Evolutionary conservation across 164 flowering plant genomes (phyloP).

Genomic region (Umbilicus rupestris): DNA sequence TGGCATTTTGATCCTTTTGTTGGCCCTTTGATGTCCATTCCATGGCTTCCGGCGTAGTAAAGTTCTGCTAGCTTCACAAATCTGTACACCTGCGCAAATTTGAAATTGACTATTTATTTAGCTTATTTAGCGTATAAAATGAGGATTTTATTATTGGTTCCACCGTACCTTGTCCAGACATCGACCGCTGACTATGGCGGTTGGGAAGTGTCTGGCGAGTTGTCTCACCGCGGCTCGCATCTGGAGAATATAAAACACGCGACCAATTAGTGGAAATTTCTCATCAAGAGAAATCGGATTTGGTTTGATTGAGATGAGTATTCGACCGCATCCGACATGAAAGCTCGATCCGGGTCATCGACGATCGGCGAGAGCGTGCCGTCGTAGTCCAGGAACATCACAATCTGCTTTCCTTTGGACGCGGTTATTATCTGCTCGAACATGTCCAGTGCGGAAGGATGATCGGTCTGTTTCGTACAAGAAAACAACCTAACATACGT

Average conservation of each 20-base stretch:
- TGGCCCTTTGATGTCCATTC: constrained; percentile 2
- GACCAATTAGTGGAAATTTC: neutral
- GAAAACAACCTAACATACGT: neutral
- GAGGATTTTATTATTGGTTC: too few species aligned
- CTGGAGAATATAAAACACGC: neutral
- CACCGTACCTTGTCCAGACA: neutral
- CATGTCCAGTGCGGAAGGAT: constrained; percentile 68
- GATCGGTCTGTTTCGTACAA: constrained; percentile 28
- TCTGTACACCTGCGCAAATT: neutral
- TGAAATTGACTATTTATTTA: too few species aligned
- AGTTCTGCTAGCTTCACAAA: neutral
- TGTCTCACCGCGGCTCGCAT: constrained; percentile 1
- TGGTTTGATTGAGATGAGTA: neutral
- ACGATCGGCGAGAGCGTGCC: constrained; percentile 88
- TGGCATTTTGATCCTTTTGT: neutral
- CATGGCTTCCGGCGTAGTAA: neutral
- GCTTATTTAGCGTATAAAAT: too few species aligned
- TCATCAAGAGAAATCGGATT: neutral
- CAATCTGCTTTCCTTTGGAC: constrained; percentile 69
- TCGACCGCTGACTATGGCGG: neutral
- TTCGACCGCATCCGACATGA: constrained; percentile 58
- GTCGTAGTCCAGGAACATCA: constrained; percentile 81
- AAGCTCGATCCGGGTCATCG: constrained; percentile 77
- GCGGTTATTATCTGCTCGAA: constrained; percentile 57
- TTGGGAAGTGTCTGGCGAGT: neutral